A percentile compares a stretch with the other conserved stretches of the same genome.
Conservation (phyloP, 2,329 filamentous ascomycete species). For the Trichophyton schoenleinii region DNA sequence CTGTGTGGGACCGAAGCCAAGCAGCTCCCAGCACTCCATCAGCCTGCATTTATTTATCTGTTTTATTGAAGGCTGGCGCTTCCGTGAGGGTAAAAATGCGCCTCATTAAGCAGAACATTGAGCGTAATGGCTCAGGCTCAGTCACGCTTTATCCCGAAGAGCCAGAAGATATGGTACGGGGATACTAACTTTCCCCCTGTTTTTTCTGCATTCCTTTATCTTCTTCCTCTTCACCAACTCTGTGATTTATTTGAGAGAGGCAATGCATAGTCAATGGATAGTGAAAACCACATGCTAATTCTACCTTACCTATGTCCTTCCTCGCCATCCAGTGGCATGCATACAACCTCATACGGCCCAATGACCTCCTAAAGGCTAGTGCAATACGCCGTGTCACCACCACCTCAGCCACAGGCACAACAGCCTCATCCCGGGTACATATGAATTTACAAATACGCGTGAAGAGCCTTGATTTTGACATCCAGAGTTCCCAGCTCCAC, state of each 20-base stretch:
- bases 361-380: slow-evolving; percentile 52
- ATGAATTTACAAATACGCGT: slow-evolving; percentile 53
- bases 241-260: background rate
- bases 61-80: background rate
- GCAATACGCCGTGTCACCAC: slow-evolving; percentile 56
- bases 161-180: slow-evolving; percentile 58
- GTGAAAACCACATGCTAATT: background rate
- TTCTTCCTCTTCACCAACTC: background rate
- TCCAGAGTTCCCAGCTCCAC: slow-evolving; percentile 54
- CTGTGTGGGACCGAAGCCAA: background rate
- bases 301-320: background rate
- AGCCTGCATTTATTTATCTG: background rate
- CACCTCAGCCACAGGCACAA: slow-evolving; percentile 45
- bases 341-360: slow-evolving; percentile 58
- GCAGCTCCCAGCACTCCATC: background rate
- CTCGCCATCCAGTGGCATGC: slow-evolving; percentile 50
- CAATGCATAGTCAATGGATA: background rate
- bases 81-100: slow-evolving; percentile 38
- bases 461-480: slow-evolving; percentile 56
- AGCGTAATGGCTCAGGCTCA: slow-evolving; percentile 52
- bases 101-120: slow-evolving; percentile 54
- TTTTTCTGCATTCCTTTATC: background rate
- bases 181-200: background rate
- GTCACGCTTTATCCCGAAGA: slow-evolving; percentile 59
- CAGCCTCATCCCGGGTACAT: slow-evolving; percentile 51